Base-by-base conservation (phyloP, 768 basidiomycete species). In the Podaxis rugospora region DNA sequence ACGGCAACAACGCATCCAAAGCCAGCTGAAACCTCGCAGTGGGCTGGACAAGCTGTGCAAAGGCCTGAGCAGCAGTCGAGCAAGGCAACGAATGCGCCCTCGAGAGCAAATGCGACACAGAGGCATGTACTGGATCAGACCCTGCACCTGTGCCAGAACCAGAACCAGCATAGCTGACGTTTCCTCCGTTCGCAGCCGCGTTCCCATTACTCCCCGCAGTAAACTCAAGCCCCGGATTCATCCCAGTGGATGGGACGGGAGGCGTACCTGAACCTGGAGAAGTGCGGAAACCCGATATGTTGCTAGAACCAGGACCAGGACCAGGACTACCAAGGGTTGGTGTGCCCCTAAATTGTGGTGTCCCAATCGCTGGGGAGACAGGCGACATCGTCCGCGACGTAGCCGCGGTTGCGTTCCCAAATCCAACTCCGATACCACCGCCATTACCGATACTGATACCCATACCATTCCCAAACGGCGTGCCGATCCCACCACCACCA, bases 21-120 rank as follows among this genome's bases (percentile, higher is more conserved):
- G 90, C 90, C 73, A 92, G 82, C 79, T 91, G 89, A 74, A 92
- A 92, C 64, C 89, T 84, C 74, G 87, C 81, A 54, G 83, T 85
- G 21, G 86, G 86, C 70, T 88, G 88, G 21, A 92, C 88, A 61
- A 90, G 82, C 71, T 90, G 87, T 37, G 79, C 75, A 71, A 90
- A 92, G 0, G 89, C 87, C 67, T 87, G 83, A 46, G 88, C 87
- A 5, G 87, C 89, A 14, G 87, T 86, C 57, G 88, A 90, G 74
- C 90, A 92, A 44, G 90, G 88, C 61, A 89, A 75, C 62, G 83
- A 77, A 72, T 83, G 84, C 7, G 88, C 88, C 70, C 79, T 80
- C 35, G 82, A 76, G 63, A 92, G 78, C 44, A 92, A 78, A 68
- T 89, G 86, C 65, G 76, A 78, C 58, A 92, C 86, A 47, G 88